These are phyloP conservation scores for Chlorella sp. DNA, from an alignment of 139 green algal genomes.

Conservation along the genomic window DNA sequence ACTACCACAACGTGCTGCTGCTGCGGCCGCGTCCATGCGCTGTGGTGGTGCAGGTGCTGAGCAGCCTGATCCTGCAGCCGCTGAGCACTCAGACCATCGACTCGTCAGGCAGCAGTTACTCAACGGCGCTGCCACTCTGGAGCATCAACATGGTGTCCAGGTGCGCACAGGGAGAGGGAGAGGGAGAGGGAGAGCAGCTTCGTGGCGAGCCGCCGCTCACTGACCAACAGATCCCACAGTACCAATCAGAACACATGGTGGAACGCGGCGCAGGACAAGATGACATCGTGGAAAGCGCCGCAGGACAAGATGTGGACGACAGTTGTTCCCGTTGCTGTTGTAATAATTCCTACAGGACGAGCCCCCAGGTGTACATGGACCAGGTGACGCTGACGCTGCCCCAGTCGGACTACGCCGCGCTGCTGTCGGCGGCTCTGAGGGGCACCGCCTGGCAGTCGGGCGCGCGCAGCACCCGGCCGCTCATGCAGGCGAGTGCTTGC, in stretches of 20 bases:
- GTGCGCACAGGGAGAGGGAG: not conserved
- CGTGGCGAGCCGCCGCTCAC: too few species aligned
- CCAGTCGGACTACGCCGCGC: not conserved
- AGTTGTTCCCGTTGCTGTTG: too few species aligned
- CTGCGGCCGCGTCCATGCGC: not conserved
- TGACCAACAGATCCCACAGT: too few species aligned
- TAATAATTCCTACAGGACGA: not conserved
- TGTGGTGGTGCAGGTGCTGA: not conserved
- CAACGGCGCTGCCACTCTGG: not conserved
- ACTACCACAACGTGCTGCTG: too few species aligned
- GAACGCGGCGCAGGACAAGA: too few species aligned
- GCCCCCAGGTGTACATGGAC: not conserved
- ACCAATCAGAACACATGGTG: too few species aligned
- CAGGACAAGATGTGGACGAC: too few species aligned
- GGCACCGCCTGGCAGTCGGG: not conserved
- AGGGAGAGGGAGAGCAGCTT: too few species aligned
- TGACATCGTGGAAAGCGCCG: too few species aligned
- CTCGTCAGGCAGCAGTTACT: not conserved
- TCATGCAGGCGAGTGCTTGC: too few species aligned
- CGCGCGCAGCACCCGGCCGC: not conserved
- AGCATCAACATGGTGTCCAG: conserved; percentile 4
- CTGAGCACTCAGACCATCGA: not conserved
- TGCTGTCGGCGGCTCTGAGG: not conserved
- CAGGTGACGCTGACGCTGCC: not conserved
- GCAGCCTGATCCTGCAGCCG: not conserved